Evolutionary conservation across 169 alveolate genomes (phyloP).

Genomic region (Theileria parva): DNA sequence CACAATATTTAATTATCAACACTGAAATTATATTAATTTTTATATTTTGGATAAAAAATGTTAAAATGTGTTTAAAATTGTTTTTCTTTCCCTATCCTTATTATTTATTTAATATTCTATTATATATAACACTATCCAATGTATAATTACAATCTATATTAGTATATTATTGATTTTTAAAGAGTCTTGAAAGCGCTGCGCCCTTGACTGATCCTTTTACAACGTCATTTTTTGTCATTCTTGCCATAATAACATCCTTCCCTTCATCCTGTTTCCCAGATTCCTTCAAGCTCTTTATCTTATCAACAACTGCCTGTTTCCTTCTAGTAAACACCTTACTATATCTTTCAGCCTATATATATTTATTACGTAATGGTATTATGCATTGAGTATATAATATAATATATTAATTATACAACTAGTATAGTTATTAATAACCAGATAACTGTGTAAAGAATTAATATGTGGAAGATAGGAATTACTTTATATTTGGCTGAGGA

Average conservation of each 20-base stretch:
- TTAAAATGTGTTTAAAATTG: background rate
- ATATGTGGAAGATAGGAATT: background rate
- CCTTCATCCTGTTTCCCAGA: slow-evolving; percentile 25
- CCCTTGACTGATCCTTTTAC: slow-evolving; percentile 58
- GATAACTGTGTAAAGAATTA: background rate
- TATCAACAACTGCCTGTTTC: slow-evolving; percentile 61
- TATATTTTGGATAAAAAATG: background rate
- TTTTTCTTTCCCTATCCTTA: background rate
- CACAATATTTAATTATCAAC: background rate
- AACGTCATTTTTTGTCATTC: slow-evolving; percentile 29
- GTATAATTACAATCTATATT: slow-evolving; percentile 1
- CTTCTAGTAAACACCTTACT: slow-evolving; percentile 58
- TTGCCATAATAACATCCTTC: slow-evolving; percentile 31
- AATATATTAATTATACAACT: background rate
- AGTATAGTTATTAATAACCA: background rate
- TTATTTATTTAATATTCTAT: background rate
- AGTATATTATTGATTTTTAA: slow-evolving; percentile 7
- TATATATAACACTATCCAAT: background rate
- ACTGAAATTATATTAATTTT: background rate
- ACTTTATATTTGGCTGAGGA: slow-evolving; percentile 53
- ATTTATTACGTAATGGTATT: background rate
- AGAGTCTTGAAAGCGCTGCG: slow-evolving; percentile 61
- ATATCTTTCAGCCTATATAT: slow-evolving; percentile 37
- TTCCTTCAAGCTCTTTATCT: slow-evolving; percentile 35
- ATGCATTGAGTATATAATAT: background rate